Conservation (phyloP, 2,329 filamentous ascomycete genomes). For the Emmonsiellopsis sp. region DNA sequence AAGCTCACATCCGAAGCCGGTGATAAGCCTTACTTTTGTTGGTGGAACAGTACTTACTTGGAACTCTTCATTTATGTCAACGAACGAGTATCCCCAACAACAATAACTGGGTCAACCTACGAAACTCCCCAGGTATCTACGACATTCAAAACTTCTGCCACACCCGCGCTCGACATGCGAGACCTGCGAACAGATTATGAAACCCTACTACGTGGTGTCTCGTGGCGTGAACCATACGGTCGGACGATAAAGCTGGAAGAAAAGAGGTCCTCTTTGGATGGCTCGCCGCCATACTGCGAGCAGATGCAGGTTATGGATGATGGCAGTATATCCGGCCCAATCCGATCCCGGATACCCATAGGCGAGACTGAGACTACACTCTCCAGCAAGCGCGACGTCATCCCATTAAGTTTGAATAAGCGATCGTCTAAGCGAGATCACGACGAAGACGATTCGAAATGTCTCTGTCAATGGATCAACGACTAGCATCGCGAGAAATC, state of each 20-base stretch:
- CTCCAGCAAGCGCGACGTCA: background rate
- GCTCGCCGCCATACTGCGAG: slow-evolving; percentile 50
- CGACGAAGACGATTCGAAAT: slow-evolving; percentile 1
- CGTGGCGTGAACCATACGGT: background rate
- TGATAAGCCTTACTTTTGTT: slow-evolving; percentile 59
- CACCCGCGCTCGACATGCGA: slow-evolving; percentile 11
- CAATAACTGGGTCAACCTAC: slow-evolving; percentile 4
- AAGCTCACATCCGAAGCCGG: slow-evolving; percentile 40
- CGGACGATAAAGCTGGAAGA: slow-evolving; percentile 58
- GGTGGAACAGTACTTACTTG: slow-evolving; percentile 58
- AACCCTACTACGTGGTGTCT: no score
- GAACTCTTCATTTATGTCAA: slow-evolving; percentile 59
- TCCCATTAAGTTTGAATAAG: background rate
- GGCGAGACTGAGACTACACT: slow-evolving; percentile 12
- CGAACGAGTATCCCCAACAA: slow-evolving; percentile 1
- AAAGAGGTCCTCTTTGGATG: slow-evolving; percentile 40
- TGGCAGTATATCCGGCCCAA: slow-evolving; percentile 26
- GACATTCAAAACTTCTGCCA: slow-evolving; percentile 14
- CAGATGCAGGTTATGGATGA: slow-evolving; percentile 52
- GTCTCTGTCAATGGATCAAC: slow-evolving; percentile 11
- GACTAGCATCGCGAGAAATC: slow-evolving; percentile 2
- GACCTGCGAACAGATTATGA: slow-evolving; percentile 15
- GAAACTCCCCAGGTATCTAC: slow-evolving; percentile 9
- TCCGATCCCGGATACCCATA: background rate
- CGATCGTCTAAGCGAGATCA: background rate